Evolutionary conservation across 1,139 yeast genomes (phyloP).

Genomic region (Kurtzmaniella quercitrusa): DNA sequence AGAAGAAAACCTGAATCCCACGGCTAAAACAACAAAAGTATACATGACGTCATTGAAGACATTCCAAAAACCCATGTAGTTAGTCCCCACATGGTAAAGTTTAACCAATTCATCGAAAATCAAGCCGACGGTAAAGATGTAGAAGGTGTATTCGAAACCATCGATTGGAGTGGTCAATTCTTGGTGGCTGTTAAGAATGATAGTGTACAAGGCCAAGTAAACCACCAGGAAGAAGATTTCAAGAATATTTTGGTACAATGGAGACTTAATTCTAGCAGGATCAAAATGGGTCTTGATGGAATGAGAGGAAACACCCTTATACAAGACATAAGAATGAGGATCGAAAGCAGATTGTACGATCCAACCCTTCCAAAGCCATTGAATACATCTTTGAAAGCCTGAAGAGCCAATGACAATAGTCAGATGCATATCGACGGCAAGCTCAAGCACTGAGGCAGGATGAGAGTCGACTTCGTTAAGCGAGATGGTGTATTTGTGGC

Average conservation of each 20-base stretch:
- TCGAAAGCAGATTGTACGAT: constrained; percentile 71
- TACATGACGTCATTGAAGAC: constrained; percentile 74
- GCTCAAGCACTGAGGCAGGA: constrained; percentile 71
- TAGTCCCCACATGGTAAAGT: constrained; percentile 70
- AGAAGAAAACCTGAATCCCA: constrained; percentile 55
- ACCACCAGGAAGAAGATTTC: constrained; percentile 67
- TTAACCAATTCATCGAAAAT: constrained; percentile 65
- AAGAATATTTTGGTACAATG: constrained; percentile 71
- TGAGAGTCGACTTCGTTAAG: constrained; percentile 57
- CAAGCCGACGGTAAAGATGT: constrained; percentile 64
- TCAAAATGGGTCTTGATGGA: constrained; percentile 65
- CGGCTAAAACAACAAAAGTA: constrained; percentile 47
- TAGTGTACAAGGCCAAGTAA: constrained; percentile 59
- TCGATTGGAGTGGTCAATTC: constrained; percentile 29
- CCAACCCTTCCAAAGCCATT: constrained; percentile 95
- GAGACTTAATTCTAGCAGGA: constrained; percentile 82
- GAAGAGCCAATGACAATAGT: constrained; percentile 71
- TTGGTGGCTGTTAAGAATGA: constrained; percentile 55
- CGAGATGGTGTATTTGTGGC: constrained; percentile 69
- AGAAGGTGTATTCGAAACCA: constrained; percentile 52
- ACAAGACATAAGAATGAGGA: constrained; percentile 65
- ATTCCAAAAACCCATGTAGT: constrained; percentile 76
- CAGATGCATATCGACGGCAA: constrained; percentile 84
- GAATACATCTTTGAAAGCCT: constrained; percentile 82
- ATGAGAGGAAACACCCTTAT: constrained; percentile 56